Evolutionary conservation across 2,329 filamentous ascomycete species (phyloP).

Genomic region (Beauveria sp.): DNA sequence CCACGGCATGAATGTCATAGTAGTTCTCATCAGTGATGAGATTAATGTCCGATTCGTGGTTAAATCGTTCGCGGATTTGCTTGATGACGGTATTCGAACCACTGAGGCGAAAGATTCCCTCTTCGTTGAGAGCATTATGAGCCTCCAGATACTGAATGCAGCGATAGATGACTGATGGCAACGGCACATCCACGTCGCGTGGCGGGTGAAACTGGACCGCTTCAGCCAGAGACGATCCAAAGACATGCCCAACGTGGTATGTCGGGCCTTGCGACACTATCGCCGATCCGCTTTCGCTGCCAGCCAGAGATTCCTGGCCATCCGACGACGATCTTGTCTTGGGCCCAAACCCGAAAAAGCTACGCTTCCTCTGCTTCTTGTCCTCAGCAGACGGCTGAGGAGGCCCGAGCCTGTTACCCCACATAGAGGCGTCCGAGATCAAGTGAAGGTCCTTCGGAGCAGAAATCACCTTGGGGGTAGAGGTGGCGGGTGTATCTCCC

Average conservation of each 20-base stretch:
- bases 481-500: slow-evolving; percentile 26
- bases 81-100: slow-evolving; percentile 96
- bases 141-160: slow-evolving; percentile 87
- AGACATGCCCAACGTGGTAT: slow-evolving; percentile 60
- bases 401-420: slow-evolving; percentile 69
- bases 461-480: slow-evolving; percentile 56
- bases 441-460: slow-evolving; percentile 75
- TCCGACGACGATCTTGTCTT: slow-evolving; percentile 53
- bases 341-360: slow-evolving; percentile 63
- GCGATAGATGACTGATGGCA: slow-evolving; percentile 90
- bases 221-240: slow-evolving; percentile 77
- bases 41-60: slow-evolving; percentile 85
- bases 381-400: slow-evolving; percentile 53
- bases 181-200: slow-evolving; percentile 60
- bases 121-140: slow-evolving; percentile 74
- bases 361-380: slow-evolving; percentile 72
- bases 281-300: slow-evolving; percentile 37
- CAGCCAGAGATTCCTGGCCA: slow-evolving; percentile 48
- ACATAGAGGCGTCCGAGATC: slow-evolving; percentile 74
- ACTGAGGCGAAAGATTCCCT: slow-evolving; percentile 93
- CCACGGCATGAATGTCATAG: slow-evolving; percentile 93
- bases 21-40: slow-evolving; percentile 75
- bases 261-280: slow-evolving; percentile 30
- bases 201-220: slow-evolving; percentile 78
- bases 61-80: slow-evolving; percentile 84